These are phyloP conservation scores for Cutaneotrichosporon cavernicola DNA, from an alignment of 1,284 basidiomycete species.

Conservation along the genomic window DNA sequence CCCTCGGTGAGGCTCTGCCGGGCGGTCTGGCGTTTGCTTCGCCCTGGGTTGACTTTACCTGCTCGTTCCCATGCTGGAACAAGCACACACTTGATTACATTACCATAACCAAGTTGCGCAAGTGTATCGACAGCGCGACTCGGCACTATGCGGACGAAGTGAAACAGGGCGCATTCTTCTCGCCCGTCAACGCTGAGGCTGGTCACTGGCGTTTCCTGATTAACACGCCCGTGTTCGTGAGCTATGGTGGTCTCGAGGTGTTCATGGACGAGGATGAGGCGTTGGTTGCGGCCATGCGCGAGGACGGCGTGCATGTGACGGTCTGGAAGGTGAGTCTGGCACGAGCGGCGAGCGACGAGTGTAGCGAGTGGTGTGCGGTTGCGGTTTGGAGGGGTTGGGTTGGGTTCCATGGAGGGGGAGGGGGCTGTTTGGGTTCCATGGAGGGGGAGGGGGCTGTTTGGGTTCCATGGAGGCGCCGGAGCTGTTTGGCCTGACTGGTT, in stretches of 20 bases:
- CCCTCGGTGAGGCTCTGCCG: constrained; percentile 47
- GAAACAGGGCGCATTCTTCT: constrained; percentile 21
- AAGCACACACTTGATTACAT: constrained; percentile 18
- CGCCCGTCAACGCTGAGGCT: constrained; percentile 25
- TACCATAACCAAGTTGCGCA: constrained; percentile 9
- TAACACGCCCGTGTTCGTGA: constrained; percentile 34
- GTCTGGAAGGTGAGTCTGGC: constrained; percentile 13
- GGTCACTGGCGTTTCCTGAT: constrained; percentile 27
- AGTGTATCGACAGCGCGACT: constrained; percentile 21
- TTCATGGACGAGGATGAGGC: constrained; percentile 37
- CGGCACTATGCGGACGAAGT: constrained; percentile 22
- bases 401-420: too few relatives aligned
- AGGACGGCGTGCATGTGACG: constrained; percentile 34
- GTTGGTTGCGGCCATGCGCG: constrained; percentile 33
- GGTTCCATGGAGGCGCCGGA: too few relatives aligned
- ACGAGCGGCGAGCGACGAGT: too few relatives aligned
- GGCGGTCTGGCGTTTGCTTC: constrained; percentile 60
- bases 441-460: too few relatives aligned
- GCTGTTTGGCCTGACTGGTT: too few relatives aligned
- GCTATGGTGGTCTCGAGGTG: constrained; percentile 39
- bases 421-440: too few relatives aligned
- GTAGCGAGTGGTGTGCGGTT: too few relatives aligned
- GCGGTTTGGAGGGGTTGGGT: too few relatives aligned
- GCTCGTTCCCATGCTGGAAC: constrained; percentile 25
- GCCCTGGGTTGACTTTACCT: constrained; percentile 59